phyloP scores from a whole-genome alignment of 345 rosid genomes.

The Laguncularia racemosa region DNA sequence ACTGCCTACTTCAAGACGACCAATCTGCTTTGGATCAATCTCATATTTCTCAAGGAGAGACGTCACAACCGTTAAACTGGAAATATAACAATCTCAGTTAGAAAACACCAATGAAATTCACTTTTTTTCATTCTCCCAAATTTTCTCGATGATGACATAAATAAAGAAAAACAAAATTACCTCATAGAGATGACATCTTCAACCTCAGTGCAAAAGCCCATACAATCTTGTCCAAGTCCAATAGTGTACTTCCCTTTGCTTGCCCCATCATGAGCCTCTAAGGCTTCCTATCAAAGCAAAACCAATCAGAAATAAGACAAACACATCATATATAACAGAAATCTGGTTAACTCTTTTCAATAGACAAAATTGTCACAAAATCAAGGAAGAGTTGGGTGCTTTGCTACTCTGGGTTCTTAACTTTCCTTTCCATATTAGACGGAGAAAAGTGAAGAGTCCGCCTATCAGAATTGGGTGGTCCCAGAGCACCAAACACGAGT shows the following conservation, averaged over 20 bases:
- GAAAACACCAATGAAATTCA: not conserved
- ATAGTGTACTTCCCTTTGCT: conserved; percentile 98
- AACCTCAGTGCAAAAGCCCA: conserved; percentile 95
- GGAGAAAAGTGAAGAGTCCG: too few relatives aligned
- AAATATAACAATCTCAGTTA: conserved; percentile 7
- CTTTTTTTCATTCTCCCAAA: not conserved
- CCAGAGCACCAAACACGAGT: too few relatives aligned
- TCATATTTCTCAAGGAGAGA: conserved; percentile 88
- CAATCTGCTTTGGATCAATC: conserved; percentile 88
- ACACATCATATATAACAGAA: not conserved
- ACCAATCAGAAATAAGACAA: not conserved
- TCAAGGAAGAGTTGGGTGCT: too few relatives aligned
- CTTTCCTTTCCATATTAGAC: too few relatives aligned
- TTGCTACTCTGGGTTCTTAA: too few relatives aligned
- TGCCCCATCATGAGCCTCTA: conserved; percentile 94
- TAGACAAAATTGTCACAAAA: too few relatives aligned
- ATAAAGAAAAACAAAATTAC: conserved; percentile 24
- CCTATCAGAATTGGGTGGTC: too few relatives aligned
- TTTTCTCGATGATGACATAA: not conserved
- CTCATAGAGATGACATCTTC: conserved; percentile 99
- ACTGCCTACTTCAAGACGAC: conserved; percentile 97
- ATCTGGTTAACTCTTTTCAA: too few relatives aligned
- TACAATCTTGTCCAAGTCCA: conserved; percentile 97
- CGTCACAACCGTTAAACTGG: conserved; percentile 82
- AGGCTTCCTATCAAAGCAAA: conserved; percentile 49